Base-by-base conservation (phyloP, 75 land plant genomes). In the Sequoiadendron giganteum region DNA sequence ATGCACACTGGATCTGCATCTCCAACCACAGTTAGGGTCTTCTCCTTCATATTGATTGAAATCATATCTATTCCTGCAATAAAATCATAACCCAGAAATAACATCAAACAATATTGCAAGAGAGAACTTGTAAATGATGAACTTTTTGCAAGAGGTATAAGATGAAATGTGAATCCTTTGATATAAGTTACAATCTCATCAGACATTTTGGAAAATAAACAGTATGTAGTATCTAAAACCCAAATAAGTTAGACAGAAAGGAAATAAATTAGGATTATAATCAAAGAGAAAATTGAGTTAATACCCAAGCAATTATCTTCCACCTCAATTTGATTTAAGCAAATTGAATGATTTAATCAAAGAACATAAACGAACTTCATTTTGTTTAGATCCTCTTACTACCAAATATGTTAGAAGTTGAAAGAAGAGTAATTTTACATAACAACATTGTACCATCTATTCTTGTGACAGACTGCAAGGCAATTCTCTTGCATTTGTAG, bases 401-500 rank as follows among this genome's bases (percentile, higher is more conserved):
- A 42, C 2, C 7, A 48, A 40, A 16, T 16, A 28, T 45, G 16
- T 1, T 21, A 4, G 8, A 21, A 18, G 42, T 10, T 10, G 54
- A 52, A 13, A 82, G 5, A 28, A 42, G 11, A 82, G 25, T 8
- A 25, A 40, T 14, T 43, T 2, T 21, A 11, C 21, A 82, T 21
- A 82, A 16, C 25, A 25, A 5, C 3, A 9, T 42, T 8, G 43
- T 82, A 82, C 84, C 84, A 3, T 45, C 84, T 40, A 82, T 82
- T 25, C 30, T 39, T 21, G 84, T 43, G 84, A 82, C 84, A 82
- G 84, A 82, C 10, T 82, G 84, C 84, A 82, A 43, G 48, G 84
- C 84, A 8, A 82, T 45, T 34, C 48, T 82, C 45, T 82, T 82
- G 84, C 84, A 82, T 45, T 82, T 82, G 84, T 82, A 40, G 84